Percentiles rank a stretch among this genome's conserved stretches.
These are phyloP conservation scores for Trifolium fragiferum DNA, from an alignment of 306 rosid species.

Conservation along the genomic window DNA sequence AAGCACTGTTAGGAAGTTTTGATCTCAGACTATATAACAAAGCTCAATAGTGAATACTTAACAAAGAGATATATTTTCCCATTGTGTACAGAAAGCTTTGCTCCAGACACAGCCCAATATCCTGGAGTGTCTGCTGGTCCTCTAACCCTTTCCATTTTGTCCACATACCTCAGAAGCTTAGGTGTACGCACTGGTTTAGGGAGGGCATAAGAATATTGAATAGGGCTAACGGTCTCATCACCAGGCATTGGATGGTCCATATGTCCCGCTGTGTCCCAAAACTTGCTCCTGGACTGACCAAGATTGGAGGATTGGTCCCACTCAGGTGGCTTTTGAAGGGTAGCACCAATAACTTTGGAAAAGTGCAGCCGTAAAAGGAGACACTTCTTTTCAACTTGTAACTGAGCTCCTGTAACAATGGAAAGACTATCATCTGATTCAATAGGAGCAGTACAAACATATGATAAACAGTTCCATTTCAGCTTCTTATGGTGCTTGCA, in stretches of 20 bases:
- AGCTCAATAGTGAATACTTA: conserved; percentile 65
- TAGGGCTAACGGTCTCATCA: conserved; percentile 40
- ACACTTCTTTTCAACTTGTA: conserved; percentile 68
- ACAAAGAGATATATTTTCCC: conserved; percentile 68
- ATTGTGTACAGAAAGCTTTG: conserved; percentile 59
- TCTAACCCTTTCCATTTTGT: conserved; percentile 69
- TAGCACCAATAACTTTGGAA: conserved; percentile 47
- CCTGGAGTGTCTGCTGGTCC: conserved; percentile 76
- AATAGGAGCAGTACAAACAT: conserved; percentile 85
- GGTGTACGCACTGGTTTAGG: conserved; percentile 55
- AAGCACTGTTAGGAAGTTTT: conserved; percentile 17
- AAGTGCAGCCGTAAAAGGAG: conserved; percentile 49
- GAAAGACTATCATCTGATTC: conserved; percentile 77
- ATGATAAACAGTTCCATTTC: conserved; percentile 74
- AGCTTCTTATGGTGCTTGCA: conserved; percentile 69
- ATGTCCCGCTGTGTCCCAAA: conserved; percentile 33
- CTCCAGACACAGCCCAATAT: conserved; percentile 83
- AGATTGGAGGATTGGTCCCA: conserved; percentile 41
- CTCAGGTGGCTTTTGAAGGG: conserved; percentile 39
- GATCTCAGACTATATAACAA: conserved; percentile 34
- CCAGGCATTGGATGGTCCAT: conserved; percentile 46
- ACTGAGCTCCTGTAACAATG: conserved; percentile 80
- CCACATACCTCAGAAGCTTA: conserved; percentile 69
- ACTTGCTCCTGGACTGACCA: conserved; percentile 1
- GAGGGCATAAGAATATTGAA: conserved; percentile 44